A percentile compares a stretch with the other conserved stretches of the same genome.
Evolutionary conservation across 2,329 filamentous ascomycete genomes (phyloP).

Genomic region (Penicillium corylophilum): DNA sequence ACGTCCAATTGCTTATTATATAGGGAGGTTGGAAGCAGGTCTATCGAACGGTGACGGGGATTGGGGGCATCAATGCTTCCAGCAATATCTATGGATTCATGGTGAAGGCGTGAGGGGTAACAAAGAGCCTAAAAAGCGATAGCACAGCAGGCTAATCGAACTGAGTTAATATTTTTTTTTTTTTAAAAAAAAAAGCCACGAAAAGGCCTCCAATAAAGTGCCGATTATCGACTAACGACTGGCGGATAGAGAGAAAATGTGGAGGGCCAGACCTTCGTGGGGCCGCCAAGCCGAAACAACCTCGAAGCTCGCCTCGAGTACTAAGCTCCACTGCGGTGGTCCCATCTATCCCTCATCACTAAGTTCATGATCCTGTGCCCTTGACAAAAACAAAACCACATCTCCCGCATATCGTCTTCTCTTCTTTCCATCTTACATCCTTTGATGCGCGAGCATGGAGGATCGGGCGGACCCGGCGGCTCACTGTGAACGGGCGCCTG

Average conservation of each 20-base stretch:
- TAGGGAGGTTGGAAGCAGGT: slow-evolving; percentile 9
- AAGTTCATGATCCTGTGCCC: background rate
- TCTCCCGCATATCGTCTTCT: background rate
- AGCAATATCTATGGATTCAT: background rate
- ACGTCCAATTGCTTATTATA: slow-evolving; percentile 10
- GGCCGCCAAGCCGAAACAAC: background rate
- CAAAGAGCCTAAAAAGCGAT: background rate
- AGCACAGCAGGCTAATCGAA: background rate
- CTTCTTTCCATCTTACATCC: background rate
- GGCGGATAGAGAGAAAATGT: background rate
- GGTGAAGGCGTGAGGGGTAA: background rate
- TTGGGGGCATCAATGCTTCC: slow-evolving; percentile 8
- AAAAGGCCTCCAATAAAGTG: background rate
- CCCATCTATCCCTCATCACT: background rate
- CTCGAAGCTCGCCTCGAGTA: background rate
- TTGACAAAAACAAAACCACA: background rate
- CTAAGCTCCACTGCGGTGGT: background rate
- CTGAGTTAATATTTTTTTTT: too few species aligned
- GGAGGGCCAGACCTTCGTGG: background rate
- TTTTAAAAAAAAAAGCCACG: background rate
- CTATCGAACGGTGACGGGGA: slow-evolving; percentile 14
- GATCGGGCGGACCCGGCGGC: slow-evolving; percentile 8
- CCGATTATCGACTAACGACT: background rate
- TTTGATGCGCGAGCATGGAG: slow-evolving; percentile 12
- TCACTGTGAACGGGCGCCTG: slow-evolving; percentile 8